phyloP scores from a whole-genome alignment of 2,329 filamentous ascomycete species.

The Arthrobotrys iridis region DNA sequence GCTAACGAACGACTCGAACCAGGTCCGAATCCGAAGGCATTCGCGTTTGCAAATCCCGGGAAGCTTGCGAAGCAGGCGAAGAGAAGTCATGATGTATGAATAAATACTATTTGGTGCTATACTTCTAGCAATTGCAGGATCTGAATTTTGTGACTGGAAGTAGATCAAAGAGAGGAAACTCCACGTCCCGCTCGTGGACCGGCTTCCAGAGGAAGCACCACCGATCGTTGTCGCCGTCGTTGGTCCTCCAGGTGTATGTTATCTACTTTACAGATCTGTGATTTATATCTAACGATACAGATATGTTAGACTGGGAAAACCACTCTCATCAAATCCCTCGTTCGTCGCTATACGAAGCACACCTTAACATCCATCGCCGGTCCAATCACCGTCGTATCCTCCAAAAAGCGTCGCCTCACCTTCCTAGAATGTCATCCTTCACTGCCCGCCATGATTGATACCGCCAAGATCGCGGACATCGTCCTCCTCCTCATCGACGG shows the following conservation, averaged over 20 bases:
- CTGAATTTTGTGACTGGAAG: constrained; percentile 2
- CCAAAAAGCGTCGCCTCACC: constrained; percentile 91
- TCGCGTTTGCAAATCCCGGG: constrained; percentile 83
- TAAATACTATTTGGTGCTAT: background rate
- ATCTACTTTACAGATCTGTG: background rate
- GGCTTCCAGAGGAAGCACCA: constrained; percentile 92
- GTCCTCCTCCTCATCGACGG: constrained; percentile 98
- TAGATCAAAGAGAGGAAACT: constrained; percentile 94
- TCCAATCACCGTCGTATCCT: constrained; percentile 94
- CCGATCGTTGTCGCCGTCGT: constrained; percentile 93
- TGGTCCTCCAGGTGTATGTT: constrained; percentile 83
- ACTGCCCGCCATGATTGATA: constrained; percentile 93
- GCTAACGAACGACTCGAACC: constrained; percentile 55
- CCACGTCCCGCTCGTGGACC: constrained; percentile 95
- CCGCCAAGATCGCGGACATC: constrained; percentile 97
- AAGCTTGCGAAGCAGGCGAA: constrained; percentile 79
- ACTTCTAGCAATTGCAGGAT: constrained; percentile 53
- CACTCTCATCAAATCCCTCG: constrained; percentile 91
- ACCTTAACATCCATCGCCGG: constrained; percentile 88
- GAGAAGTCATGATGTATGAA: constrained; percentile 75
- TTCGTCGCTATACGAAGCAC: constrained; percentile 95
- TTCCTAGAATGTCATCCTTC: constrained; percentile 98
- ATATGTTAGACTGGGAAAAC: constrained; percentile 80
- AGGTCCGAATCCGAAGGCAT: constrained; percentile 89
- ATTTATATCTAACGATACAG: constrained; percentile 26